Conservation (phyloP, 345 rosid genomes). For the Gossypium rotundifolium region DNA sequence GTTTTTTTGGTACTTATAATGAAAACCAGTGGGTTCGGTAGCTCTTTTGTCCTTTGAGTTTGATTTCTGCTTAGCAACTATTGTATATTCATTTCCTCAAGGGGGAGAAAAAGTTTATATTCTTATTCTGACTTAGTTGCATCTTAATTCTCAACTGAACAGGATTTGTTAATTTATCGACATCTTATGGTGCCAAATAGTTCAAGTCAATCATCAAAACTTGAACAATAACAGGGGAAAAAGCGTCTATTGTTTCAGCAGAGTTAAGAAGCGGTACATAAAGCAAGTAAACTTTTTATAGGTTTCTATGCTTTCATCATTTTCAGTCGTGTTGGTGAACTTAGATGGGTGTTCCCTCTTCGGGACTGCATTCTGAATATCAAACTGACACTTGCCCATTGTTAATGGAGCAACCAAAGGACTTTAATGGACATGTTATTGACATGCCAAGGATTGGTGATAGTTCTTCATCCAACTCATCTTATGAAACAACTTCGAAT, state of each 20-base stretch:
- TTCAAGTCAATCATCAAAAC: constrained; percentile 1
- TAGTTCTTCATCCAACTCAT: constrained; percentile 33
- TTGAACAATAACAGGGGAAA: neutral
- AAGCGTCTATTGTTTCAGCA: neutral
- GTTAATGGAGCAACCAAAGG: constrained; percentile 70
- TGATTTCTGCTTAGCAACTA: neutral
- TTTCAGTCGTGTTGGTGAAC: constrained; percentile 27
- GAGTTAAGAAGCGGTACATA: constrained; percentile 5
- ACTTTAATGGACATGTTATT: constrained; percentile 49
- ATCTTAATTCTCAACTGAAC: constrained; percentile 19
- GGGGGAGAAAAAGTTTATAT: neutral
- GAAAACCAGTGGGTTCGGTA: neutral
- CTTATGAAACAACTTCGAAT: constrained; percentile 48
- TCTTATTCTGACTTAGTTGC: constrained; percentile 11
- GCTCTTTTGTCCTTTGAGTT: neutral
- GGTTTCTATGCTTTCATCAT: constrained; percentile 43
- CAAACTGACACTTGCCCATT: constrained; percentile 39
- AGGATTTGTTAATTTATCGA: constrained; percentile 12
- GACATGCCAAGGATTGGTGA: constrained; percentile 48
- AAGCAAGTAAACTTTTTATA: constrained; percentile 5
- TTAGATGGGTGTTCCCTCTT: constrained; percentile 79
- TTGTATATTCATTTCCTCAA: neutral
- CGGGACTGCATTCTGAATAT: constrained; percentile 39
- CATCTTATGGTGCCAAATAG: constrained; percentile 17
- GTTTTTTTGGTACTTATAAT: neutral